Evolutionary conservation across 768 basidiomycete genomes (phyloP).

Genomic region (Lyophyllum shimeji): DNA sequence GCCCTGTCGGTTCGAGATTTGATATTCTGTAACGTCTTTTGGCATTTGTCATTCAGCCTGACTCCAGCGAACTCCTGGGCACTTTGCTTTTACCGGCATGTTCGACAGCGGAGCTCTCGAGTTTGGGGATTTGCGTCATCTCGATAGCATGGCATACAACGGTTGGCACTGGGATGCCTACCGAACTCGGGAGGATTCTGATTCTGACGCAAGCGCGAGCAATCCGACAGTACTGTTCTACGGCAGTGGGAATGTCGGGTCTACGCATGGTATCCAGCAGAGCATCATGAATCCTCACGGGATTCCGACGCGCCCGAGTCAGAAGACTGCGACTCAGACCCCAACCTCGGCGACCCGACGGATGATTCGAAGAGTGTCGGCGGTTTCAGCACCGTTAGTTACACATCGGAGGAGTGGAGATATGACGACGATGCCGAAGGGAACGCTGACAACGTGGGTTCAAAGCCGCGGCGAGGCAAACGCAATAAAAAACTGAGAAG

Average conservation of each 20-base stretch:
- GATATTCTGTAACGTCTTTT: no score
- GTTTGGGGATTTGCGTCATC: no score
- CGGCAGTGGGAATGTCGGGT: no score
- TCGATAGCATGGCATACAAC: not conserved
- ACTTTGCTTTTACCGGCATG: no score
- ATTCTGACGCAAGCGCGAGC: not conserved
- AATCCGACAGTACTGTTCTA: no score
- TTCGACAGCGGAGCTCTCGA: no score
- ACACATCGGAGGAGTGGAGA: not conserved
- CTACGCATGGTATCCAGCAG: no score
- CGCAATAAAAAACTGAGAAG: not conserved
- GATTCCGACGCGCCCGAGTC: not conserved
- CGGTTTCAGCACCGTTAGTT: not conserved
- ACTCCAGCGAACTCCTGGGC: no score
- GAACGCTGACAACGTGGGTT: not conserved
- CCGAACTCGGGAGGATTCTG: not conserved
- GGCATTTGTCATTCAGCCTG: no score
- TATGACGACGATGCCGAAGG: not conserved
- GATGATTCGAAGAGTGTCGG: not conserved
- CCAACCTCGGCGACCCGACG: not conserved
- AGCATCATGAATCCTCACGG: no score
- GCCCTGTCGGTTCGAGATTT: no score
- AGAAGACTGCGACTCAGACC: not conserved
- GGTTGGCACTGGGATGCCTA: not conserved
- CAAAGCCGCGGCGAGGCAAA: not conserved